phyloP scores from a whole-genome alignment of 768 basidiomycete genomes.

The Tylopilus rubrobrunneus region DNA sequence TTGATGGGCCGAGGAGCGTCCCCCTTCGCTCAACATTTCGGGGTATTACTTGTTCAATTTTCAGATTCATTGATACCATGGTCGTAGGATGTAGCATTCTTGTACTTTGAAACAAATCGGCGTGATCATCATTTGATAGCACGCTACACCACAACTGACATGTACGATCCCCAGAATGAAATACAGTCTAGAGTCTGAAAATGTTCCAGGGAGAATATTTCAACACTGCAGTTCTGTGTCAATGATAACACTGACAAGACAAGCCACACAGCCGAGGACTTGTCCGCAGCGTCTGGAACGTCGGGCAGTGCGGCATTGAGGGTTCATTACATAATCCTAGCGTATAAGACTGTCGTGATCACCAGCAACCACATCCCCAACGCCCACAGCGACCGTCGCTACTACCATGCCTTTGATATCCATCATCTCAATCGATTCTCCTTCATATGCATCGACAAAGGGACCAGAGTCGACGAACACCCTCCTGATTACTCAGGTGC shows the following conservation, averaged over 20 bases:
- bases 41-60: background rate
- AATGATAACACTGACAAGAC: constrained; percentile 11
- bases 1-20: background rate
- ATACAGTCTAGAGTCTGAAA: background rate
- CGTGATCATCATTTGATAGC: constrained; percentile 5
- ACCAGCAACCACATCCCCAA: background rate
- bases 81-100: background rate
- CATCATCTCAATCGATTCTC: constrained; percentile 18
- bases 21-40: background rate
- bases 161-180: constrained; percentile 5
- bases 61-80: constrained; percentile 8
- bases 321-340: constrained; percentile 19
- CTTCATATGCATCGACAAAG: background rate
- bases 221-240: constrained; percentile 9
- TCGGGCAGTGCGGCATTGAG: constrained; percentile 3
- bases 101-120: background rate
- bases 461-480: constrained; percentile 62
- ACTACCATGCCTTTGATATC: constrained; percentile 27
- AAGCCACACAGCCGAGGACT: constrained; percentile 18
- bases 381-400: constrained; percentile 1
- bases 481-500: constrained; percentile 74
- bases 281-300: background rate
- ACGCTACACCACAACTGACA: background rate
- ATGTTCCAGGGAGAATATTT: constrained; percentile 14
- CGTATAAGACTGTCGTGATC: background rate